Evolutionary conservation across 768 basidiomycete species (phyloP), one percentile per base, ranked within the genome.

Genomic region (Mycena sanguinolenta): DNA sequence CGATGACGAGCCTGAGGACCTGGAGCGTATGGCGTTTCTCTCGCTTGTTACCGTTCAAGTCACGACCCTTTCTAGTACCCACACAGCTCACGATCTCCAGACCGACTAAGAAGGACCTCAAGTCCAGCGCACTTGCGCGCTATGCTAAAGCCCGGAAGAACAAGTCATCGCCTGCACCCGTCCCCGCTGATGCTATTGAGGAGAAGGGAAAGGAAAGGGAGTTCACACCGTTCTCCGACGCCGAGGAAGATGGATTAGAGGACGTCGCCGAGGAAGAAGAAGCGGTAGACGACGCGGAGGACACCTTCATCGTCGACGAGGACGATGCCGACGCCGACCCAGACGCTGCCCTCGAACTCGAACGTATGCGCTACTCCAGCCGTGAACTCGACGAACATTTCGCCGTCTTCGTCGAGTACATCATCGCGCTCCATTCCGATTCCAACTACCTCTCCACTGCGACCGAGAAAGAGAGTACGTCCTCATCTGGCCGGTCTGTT

Each of bases 361-460:
- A 73, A 36, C 58, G 52, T 32, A 73, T 73, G 72, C 72, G 72
- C 30, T 73, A 73, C 54, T 58, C 72, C 19, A 42, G 58, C 32
- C 72, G 72, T 46, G 38, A 66, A n/a, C 65, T 73, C 36, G 69
- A 70, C 36, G 69, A 73, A 27, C 65, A 73, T 50, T 70, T 73
- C 28, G 65, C 55, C 9, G 67, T 73, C 10, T 70, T 73, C 46
- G 65, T 73, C 36, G 69, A 70, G 49, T 73, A 73, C 36, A 70
- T 73, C 53, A 55, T 70, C 25, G 55, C 63, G 27, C 65, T 73
- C 39, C 32, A 67, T 36, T 61, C 65, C 19, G 72, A 73, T 46
- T 53, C 72, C 55, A 49, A 70, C 7, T 70, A 66, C 36, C 21
- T 66, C 8, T 66, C 69, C 17, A 73, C 60, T 4, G 69, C 65